A percentile compares a stretch with the other conserved stretches of the same genome.
Conservation (phyloP, 805 yeast genomes). For the Gaillardinia entomophila region DNA sequence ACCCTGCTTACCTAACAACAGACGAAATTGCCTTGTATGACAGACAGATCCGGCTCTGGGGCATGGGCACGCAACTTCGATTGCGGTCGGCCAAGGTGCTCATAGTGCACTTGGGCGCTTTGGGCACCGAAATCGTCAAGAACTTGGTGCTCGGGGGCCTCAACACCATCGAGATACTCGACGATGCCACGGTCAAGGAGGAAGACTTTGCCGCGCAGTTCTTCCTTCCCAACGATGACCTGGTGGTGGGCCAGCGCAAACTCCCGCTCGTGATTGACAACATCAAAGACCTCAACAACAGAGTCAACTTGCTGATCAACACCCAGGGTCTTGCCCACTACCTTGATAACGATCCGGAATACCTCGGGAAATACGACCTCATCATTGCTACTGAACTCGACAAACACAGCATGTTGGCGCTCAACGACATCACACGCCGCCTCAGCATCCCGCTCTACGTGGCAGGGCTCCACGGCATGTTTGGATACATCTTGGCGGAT, state of each 20-base stretch:
- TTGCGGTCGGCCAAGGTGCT: conserved; percentile 70
- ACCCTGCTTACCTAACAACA: conserved; percentile 7
- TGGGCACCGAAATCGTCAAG: conserved; percentile 79
- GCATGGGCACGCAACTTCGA: conserved; percentile 80
- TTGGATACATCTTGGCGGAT: conserved; percentile 78
- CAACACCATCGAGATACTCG: conserved; percentile 70
- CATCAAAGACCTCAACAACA: conserved; percentile 70
- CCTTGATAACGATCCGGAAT: conserved; percentile 19
- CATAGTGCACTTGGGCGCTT: conserved; percentile 66
- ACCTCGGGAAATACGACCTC: conserved; percentile 55
- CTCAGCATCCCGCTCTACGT: conserved; percentile 61
- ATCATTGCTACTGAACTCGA: conserved; percentile 69
- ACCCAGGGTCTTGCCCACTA: conserved; percentile 16
- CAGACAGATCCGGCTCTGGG: conserved; percentile 94
- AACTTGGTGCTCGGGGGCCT: conserved; percentile 86
- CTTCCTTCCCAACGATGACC: conserved; percentile 49
- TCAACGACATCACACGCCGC: conserved; percentile 55
- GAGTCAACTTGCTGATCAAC: conserved; percentile 56
- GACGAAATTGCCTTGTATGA: conserved; percentile 92
- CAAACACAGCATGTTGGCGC: conserved; percentile 29
- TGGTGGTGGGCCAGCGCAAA: conserved; percentile 51
- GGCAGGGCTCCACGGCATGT: conserved; percentile 70
- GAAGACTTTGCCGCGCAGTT: conserved; percentile 73
- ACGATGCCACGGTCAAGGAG: conserved; percentile 46
- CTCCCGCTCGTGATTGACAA: conserved; percentile 49